phyloP scores from a whole-genome alignment of 371 early-diverging fungal species.

The Choanephora cucurbitarum region DNA sequence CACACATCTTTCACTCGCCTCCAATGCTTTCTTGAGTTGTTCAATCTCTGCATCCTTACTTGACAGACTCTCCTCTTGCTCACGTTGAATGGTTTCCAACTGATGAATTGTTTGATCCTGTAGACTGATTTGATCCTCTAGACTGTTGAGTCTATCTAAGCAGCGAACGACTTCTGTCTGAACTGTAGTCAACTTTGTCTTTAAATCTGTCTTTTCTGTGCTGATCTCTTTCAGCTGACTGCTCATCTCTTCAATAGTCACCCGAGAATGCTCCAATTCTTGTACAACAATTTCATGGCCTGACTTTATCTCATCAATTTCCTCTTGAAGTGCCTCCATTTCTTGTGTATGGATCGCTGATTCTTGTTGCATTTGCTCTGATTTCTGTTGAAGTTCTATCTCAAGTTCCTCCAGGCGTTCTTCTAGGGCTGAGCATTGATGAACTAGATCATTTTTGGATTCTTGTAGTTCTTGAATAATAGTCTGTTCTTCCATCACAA shows the following conservation, averaged over 20 bases:
- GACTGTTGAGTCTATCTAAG: not conserved
- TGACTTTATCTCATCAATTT: slow-evolving; percentile 13
- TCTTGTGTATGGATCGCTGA: slow-evolving; percentile 56
- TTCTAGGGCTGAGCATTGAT: slow-evolving; percentile 63
- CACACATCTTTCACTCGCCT: slow-evolving; percentile 13
- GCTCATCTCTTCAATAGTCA: too few relatives aligned
- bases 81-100: slow-evolving; percentile 4
- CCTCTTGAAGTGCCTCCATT: slow-evolving; percentile 4
- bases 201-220: slow-evolving; percentile 1
- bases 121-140: not conserved
- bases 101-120: slow-evolving; percentile 2
- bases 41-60: slow-evolving; percentile 10
- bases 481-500: slow-evolving; percentile 49
- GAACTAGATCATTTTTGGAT: slow-evolving; percentile 60
- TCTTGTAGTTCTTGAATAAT: slow-evolving; percentile 56
- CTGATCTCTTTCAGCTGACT: not conserved
- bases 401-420: slow-evolving; percentile 32
- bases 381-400: slow-evolving; percentile 9
- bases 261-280: not conserved
- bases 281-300: slow-evolving; percentile 2
- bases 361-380: not conserved
- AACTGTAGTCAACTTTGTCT: not conserved
- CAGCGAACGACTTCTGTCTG: slow-evolving; percentile 1
- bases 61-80: not conserved
- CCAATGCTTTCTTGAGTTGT: slow-evolving; percentile 10